Evolutionary conservation across 805 yeast genomes (phyloP), one percentile per base, ranked within the genome.

Genomic region (Hanseniaspora clermontiae): DNA sequence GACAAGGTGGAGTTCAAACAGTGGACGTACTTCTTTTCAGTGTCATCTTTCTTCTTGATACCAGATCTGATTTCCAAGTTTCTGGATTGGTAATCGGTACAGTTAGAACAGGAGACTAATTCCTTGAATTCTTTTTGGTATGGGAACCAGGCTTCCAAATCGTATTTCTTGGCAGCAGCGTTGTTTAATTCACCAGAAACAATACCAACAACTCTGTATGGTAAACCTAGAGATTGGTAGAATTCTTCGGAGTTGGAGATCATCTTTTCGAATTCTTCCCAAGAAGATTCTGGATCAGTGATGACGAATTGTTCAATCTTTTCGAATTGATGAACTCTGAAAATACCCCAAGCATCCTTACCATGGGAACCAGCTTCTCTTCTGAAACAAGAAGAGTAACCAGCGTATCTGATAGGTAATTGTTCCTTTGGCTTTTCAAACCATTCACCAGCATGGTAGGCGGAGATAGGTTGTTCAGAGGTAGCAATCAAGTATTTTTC

Each of bases 81-180:
- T 78, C 98, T 86, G 55, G 97, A 87, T 78, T 93, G 98, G 74
- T 93, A 93, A 75, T 93, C 98, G 59, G 98, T 93, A 82, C 98
- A 93, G 80, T 93, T 93, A 59, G 97, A 91, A 77, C 97, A 91
- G 19, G 96, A 88, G 57, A 93, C 98, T 66, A 93, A 82, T 77
- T 93, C 98, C 76, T 93, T 93, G 77, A 87, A 93, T 75, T 93
- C 98, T 72, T 89, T 80, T 78, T 93, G 98, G 87, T 78, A 93
- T 69, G 98, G 98, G 95, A 93, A 93, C 98, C 98, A 93, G 52
- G 98, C 98, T 78, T 93, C 98, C 69, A 93, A 80, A 76, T 93
- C 98, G 76, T 84, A 93, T 74, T 93, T 93, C 79, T 93, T 93
- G 62, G 98, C 97, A 60, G 98, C 98, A 55, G 98, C 97, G 66